Base-by-base conservation (phyloP, 2,329 filamentous ascomycete species). In the Fusarium pseudograminearum region DNA sequence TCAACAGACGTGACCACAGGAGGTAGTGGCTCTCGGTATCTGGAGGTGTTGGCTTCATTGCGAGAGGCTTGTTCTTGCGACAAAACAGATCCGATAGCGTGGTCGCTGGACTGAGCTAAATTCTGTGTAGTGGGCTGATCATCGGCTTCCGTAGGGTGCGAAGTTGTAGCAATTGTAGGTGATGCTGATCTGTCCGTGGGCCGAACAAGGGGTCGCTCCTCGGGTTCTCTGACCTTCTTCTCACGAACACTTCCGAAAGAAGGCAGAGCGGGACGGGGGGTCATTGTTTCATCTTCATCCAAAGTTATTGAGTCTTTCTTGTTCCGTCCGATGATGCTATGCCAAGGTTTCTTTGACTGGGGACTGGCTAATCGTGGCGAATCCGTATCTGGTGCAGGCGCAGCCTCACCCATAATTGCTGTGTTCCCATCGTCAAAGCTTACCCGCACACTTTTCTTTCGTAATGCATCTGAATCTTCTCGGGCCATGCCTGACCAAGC, bases 401-500 rank as follows among this genome's bases (percentile, higher is more conserved):
- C 79, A 12, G 83, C 78, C 53, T 88, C 83, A 9, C 84, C 86
- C 24, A 88, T 83, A 4, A 88, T 80, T 12, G 86, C 80, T 11
- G 84, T 86, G n/a, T 80, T 83, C 34, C 86, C 85, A 51, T 93
- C 91, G 67, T 93, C 90, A 75, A 94, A 98, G 80, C 93, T 97
- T 47, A 94, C 92, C 26, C 92, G 85, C 2, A 87, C 87, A 40
- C 84, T 86, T 78, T 91, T 93, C 79, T 89, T 93, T 62, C 87
- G 83, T 20, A 79, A 73, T 2, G 78, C 33, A 3, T 73, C 50
- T 3, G 73, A 28, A 14, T 87, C 85, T 4, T 84, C 81, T 9
- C 76, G 73, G 7, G 62, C 72, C 18, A 73, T 70, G 15, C 73
- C 75, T 34, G 71, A 69, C 28, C 58, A 70, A 46, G 73, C 77